Evolutionary conservation across 2,329 filamentous ascomycete genomes (phyloP).

Genomic region (Penicillium thymicola): DNA sequence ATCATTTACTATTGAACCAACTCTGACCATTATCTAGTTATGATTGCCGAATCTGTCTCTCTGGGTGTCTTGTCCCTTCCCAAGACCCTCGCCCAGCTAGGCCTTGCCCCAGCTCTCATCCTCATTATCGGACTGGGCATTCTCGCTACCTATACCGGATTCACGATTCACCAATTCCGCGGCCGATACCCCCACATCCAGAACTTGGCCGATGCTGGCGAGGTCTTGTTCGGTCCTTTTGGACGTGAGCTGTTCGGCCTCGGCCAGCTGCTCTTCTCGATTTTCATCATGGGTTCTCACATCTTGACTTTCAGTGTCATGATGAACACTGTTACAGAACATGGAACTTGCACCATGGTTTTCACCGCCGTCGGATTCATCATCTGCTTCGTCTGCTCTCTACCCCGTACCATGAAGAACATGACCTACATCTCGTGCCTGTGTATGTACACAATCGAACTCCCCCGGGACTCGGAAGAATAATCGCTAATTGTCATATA

Average conservation of each 20-base stretch:
- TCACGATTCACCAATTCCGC: slow-evolving; percentile 58
- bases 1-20: not conserved
- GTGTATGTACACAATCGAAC: slow-evolving; percentile 37
- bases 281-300: slow-evolving; percentile 70
- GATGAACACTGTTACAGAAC: slow-evolving; percentile 61
- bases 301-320: slow-evolving; percentile 67
- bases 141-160: slow-evolving; percentile 58
- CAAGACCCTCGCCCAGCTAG: slow-evolving; percentile 17
- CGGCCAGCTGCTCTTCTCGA: slow-evolving; percentile 61
- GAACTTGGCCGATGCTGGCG: slow-evolving; percentile 65
- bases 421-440: slow-evolving; percentile 60
- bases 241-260: slow-evolving; percentile 62
- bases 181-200: slow-evolving; percentile 57
- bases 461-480: too few relatives aligned
- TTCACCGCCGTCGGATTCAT: slow-evolving; percentile 59
- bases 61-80: slow-evolving; percentile 21
- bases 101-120: slow-evolving; percentile 44
- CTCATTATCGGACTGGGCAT: slow-evolving; percentile 55
- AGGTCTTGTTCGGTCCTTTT: slow-evolving; percentile 58
- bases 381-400: slow-evolving; percentile 57
- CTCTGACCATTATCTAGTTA: slow-evolving; percentile 13
- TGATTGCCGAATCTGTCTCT: slow-evolving; percentile 25
- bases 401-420: slow-evolving; percentile 62
- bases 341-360: slow-evolving; percentile 61
- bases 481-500: slow-evolving; percentile 18